phyloP scores from a whole-genome alignment of 164 flowering plant genomes.

The Vitis cinerea region DNA sequence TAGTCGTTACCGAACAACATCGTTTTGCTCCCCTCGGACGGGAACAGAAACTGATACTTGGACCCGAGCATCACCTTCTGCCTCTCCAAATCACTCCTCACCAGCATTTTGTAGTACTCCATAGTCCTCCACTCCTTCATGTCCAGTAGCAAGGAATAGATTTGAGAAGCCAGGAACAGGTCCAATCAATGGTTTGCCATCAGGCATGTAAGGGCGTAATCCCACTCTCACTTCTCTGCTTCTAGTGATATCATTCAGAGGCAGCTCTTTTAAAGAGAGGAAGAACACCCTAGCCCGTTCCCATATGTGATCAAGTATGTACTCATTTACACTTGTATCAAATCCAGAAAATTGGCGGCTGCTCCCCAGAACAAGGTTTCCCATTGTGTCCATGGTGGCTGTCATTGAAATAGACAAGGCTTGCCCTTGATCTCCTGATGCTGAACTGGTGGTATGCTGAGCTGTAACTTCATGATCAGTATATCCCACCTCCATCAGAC shows the following conservation, averaged over 20 bases:
- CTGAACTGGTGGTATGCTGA: slow-evolving; percentile 16
- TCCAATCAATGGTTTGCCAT: slow-evolving; percentile 90
- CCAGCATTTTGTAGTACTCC: slow-evolving; percentile 54
- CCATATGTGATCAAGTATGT: slow-evolving; percentile 66
- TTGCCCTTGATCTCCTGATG: slow-evolving; percentile 36
- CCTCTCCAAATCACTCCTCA: slow-evolving; percentile 54
- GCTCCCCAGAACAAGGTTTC: slow-evolving; percentile 87
- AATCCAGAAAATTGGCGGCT: slow-evolving; percentile 89
- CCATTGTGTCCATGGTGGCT: slow-evolving; percentile 69
- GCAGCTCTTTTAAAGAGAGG: slow-evolving; percentile 50
- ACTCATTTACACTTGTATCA: slow-evolving; percentile 55
- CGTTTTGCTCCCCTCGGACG: slow-evolving; percentile 72
- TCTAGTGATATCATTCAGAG: slow-evolving; percentile 35
- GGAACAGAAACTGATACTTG: slow-evolving; percentile 49
- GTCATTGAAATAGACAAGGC: slow-evolving; percentile 83
- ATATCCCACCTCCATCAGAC: slow-evolving; percentile 91
- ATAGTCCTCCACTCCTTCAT: slow-evolving; percentile 56
- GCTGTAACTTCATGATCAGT: slow-evolving; percentile 40
- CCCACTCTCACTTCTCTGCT: slow-evolving; percentile 72
- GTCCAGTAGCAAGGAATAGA: slow-evolving; percentile 81
- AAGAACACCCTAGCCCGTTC: slow-evolving; percentile 71
- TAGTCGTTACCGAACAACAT: slow-evolving; percentile 71
- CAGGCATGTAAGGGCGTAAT: slow-evolving; percentile 88
- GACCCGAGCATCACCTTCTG: slow-evolving; percentile 70
- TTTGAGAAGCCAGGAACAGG: slow-evolving; percentile 76